These are phyloP conservation scores for Knoxia roxburghii DNA, from an alignment of 257 asterid species.

Conservation along the genomic window DNA sequence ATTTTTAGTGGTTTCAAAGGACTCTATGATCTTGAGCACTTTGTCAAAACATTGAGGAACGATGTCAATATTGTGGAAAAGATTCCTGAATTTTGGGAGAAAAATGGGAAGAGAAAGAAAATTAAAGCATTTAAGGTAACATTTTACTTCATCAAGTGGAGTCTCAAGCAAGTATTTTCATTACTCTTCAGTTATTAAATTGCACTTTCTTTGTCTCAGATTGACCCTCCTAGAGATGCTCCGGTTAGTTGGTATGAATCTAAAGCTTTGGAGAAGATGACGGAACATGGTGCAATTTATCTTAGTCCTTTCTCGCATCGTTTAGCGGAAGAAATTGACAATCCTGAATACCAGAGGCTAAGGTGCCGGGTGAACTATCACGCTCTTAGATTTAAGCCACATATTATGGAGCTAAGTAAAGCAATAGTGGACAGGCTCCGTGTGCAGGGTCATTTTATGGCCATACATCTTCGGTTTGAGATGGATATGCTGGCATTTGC, in stretches of 20 bases:
- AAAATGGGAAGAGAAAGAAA: constrained; percentile 86
- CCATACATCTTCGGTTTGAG: constrained; percentile 98
- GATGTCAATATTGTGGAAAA: constrained; percentile 88
- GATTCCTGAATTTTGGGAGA: constrained; percentile 61
- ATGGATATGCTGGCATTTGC: constrained; percentile 99
- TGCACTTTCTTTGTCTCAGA: constrained; percentile 34
- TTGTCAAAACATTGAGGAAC: constrained; percentile 73
- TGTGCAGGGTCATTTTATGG: constrained; percentile 89
- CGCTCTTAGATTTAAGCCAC: constrained; percentile 87
- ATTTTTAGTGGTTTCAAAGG: constrained; percentile 79
- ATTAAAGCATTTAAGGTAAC: constrained; percentile 79
- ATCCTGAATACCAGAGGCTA: constrained; percentile 86
- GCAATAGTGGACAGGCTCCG: constrained; percentile 77
- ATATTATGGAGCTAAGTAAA: constrained; percentile 85
- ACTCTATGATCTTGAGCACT: constrained; percentile 89
- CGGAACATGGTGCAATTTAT: constrained; percentile 93
- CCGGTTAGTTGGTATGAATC: constrained; percentile 85
- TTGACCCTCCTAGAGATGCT: constrained; percentile 97
- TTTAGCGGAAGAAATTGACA: constrained; percentile 88
- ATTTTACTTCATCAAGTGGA: constrained; percentile 14
- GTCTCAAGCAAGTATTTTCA: not conserved
- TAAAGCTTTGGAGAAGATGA: constrained; percentile 77
- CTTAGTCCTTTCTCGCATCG: constrained; percentile 98
- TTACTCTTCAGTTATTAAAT: constrained; percentile 16
- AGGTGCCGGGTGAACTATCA: constrained; percentile 97